Base-by-base conservation (phyloP, 2,329 filamentous ascomycete species). In the Ophiostoma quercus region DNA sequence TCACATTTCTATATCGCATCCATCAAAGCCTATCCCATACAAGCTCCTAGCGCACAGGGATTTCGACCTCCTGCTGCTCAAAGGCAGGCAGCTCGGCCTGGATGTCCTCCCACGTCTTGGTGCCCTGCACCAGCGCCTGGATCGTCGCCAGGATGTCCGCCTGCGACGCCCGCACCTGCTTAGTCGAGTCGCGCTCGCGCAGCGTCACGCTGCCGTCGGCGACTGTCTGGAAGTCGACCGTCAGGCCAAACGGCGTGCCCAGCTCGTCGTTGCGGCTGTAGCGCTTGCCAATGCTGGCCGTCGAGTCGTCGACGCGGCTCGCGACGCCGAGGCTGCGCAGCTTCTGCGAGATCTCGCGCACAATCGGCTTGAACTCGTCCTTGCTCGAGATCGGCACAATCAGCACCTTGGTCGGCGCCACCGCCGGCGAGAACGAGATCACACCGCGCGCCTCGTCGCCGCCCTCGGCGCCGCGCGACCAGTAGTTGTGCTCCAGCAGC, bases 191-290 rank as follows among this genome's bases (percentile, higher is more conserved):
- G 73, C 93, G 89, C 79, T 98, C 94, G 77, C 94, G 85, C 74
- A 98, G 86, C 0, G 94, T 98, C 77, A 96, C 87, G 8, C 90
- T 91, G 77, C 87, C 87, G 79, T 97, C 93, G 80, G 96, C 88
- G 74, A 97, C 83, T 66, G 92, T 96, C 84, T 98, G 92, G 86
- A 97, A 98, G 80, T 98, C 94, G 71, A 98, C 87, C 0, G 94
- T 98, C 79, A 98, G 89, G 77, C 93, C 94, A 74, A 97, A 89
- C 8, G 94, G 92, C 63, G 95, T 98, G 76, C 94, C 95, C 71
- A 97, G 87, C 82, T 98, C 94, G 79, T 98, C 94, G 79, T 97
- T 97, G 76, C 95, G 89, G 78, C 91, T 89, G 80, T 96, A 98
- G 69, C 94, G 90, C 85, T 96, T 97, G 78, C 94, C 94, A 75